Percentiles rank a stretch among this genome's conserved stretches.
These are phyloP conservation scores for Lyophyllum shimeji DNA, from an alignment of 768 basidiomycete genomes.

Conservation along the genomic window DNA sequence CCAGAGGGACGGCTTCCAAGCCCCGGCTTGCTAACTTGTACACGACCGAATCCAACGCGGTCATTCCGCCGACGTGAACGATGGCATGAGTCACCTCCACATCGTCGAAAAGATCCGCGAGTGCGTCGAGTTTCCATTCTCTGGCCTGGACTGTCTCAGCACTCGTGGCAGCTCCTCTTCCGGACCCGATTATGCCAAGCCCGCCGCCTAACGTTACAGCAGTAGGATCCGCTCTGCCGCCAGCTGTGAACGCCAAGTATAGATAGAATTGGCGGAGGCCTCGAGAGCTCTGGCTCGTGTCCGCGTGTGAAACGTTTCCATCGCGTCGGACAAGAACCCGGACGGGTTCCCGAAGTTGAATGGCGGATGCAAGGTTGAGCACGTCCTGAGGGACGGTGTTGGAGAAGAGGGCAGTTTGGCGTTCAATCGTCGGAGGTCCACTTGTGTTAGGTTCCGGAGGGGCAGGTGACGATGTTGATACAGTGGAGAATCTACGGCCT, in stretches of 20 bases:
- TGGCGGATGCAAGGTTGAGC: constrained; percentile 88
- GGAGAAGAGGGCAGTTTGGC: constrained; percentile 93
- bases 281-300: constrained; percentile 65
- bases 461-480: constrained; percentile 47
- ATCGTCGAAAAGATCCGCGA: constrained; percentile 89
- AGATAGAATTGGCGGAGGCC: constrained; percentile 95
- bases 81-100: constrained; percentile 78
- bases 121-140: constrained; percentile 94
- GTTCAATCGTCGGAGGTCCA: constrained; percentile 53
- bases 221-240: constrained; percentile 63
- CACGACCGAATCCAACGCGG: constrained; percentile 82
- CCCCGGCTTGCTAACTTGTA: constrained; percentile 87
- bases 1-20: constrained; percentile 85
- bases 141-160: constrained; percentile 84
- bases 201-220: constrained; percentile 50
- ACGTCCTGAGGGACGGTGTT: constrained; percentile 99
- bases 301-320: constrained; percentile 75
- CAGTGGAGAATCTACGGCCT: constrained; percentile 60
- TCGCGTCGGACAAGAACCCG: constrained; percentile 95
- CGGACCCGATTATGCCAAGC: constrained; percentile 90
- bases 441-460: constrained; percentile 33
- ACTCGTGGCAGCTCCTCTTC: constrained; percentile 68
- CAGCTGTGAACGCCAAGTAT: constrained; percentile 92
- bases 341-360: constrained; percentile 94
- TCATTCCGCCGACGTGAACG: constrained; percentile 88